Base-by-base conservation (phyloP, 2,329 filamentous ascomycete species). In the Pseudogymnoascus sp. region DNA sequence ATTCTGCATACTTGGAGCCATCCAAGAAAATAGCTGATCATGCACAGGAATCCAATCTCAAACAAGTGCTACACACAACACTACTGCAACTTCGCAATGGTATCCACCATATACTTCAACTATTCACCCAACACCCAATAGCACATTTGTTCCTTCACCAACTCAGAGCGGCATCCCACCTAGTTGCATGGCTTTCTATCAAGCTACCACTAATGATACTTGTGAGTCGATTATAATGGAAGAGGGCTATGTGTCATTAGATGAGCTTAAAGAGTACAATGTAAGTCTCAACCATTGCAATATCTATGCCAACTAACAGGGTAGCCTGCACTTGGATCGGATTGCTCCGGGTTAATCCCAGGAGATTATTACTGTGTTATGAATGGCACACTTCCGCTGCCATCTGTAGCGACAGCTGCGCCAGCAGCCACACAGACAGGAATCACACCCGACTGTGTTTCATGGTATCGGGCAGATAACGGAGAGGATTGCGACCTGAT, bases 351-450 rank as follows among this genome's bases (percentile, higher is more conserved):
- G 21, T 5, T 62, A 21, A 53, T 62, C 18, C 23, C 42, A 53
- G 61, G 62, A 14, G 62, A 63, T 23, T 60, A 60, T 16, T 63
- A 63, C 37, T 63, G 61, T 49, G 61, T 62, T 37, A 56, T 56
- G 23, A 62, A 62, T 37, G 46, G 46, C 5, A 60, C 49, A n/a
- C 23, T 63, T 38, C 62, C 62, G 7, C 43, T 53, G 16, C 62
- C 62, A 3, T 59, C 46, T 38, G 62, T 63, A 6, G 46, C 49
- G 12, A 63, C 53, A 23, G 31, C 49, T 40, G 34, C 43, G 16
- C 62, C 62, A 8, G 14, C 62, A 12, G 46, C 62, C n/a, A 43
- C 38, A 18, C 62, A 59, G 18, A 43, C 31, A 18, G 62, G 62
- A 16, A 59, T 60, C 9, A 56, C 46, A 38, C 25, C 43, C 4